Evolutionary conservation across 371 early-diverging fungal genomes (phyloP).

Genomic region (Actinomucor elegans): DNA sequence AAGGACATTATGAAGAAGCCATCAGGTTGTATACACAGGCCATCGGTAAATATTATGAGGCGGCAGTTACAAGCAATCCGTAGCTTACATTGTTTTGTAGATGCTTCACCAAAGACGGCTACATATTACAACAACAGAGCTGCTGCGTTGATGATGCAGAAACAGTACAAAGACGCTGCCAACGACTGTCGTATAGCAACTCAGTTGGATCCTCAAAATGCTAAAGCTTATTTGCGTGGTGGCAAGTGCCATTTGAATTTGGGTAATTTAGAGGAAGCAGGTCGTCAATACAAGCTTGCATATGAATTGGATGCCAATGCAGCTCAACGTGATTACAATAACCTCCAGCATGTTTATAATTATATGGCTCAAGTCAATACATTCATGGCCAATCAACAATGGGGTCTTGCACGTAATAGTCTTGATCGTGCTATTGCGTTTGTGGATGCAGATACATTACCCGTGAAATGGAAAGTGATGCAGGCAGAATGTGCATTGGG

Average conservation of each 20-base stretch:
- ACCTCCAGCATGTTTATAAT: slow-evolving; percentile 48
- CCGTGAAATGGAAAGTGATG: slow-evolving; percentile 70
- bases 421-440: slow-evolving; percentile 63
- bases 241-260: slow-evolving; percentile 73
- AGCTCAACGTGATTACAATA: slow-evolving; percentile 49
- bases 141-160: slow-evolving; percentile 77
- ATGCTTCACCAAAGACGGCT: slow-evolving; percentile 59
- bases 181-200: slow-evolving; percentile 71
- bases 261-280: slow-evolving; percentile 60
- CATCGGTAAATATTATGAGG: slow-evolving; percentile 44
- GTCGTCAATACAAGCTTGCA: slow-evolving; percentile 44
- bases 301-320: slow-evolving; percentile 47
- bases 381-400: slow-evolving; percentile 58
- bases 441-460: slow-evolving; percentile 57
- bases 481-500: slow-evolving; percentile 74
- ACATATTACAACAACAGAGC: slow-evolving; percentile 83
- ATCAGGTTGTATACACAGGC: slow-evolving; percentile 60
- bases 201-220: slow-evolving; percentile 59
- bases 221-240: slow-evolving; percentile 72
- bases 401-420: slow-evolving; percentile 59
- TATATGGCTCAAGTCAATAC: slow-evolving; percentile 60
- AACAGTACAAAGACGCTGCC: slow-evolving; percentile 63
- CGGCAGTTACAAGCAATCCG: background rate
- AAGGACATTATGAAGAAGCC: slow-evolving; percentile 61
- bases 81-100: slow-evolving; percentile 15